phyloP scores from a whole-genome alignment of 1,284 basidiomycete genomes.

The Puccinia novopanici region DNA sequence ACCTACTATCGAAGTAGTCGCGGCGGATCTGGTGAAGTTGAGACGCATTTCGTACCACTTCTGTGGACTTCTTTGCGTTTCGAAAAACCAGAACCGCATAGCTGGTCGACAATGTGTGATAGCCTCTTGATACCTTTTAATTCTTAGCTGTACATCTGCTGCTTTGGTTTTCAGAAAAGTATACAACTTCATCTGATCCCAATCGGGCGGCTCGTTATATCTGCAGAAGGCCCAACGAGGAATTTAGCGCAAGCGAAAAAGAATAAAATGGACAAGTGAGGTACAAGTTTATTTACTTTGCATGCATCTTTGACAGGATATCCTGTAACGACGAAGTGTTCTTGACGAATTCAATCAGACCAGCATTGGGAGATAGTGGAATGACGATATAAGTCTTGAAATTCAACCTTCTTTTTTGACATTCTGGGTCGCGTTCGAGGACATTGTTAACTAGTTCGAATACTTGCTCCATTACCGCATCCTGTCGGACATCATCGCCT shows the following conservation, averaged over 20 bases:
- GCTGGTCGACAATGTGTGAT: slow-evolving; percentile 74
- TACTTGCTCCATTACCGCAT: slow-evolving; percentile 98
- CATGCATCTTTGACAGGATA: slow-evolving; percentile 70
- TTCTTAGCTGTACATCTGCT: slow-evolving; percentile 52
- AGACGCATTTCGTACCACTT: slow-evolving; percentile 92
- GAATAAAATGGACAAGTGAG: neutral
- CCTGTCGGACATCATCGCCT: slow-evolving; percentile 84
- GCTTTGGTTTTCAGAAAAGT: slow-evolving; percentile 55
- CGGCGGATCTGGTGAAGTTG: slow-evolving; percentile 85
- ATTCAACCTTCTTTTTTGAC: slow-evolving; percentile 70
- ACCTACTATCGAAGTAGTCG: slow-evolving; percentile 90
- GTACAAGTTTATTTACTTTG: slow-evolving; percentile 62
- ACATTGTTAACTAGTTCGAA: slow-evolving; percentile 86
- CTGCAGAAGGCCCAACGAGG: slow-evolving; percentile 17
- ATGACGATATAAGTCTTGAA: slow-evolving; percentile 87
- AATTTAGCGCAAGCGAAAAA: neutral
- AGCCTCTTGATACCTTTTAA: slow-evolving; percentile 64
- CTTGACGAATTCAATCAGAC: slow-evolving; percentile 86
- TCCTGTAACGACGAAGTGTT: slow-evolving; percentile 71
- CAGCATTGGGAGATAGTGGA: slow-evolving; percentile 77
- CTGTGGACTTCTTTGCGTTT: slow-evolving; percentile 80
- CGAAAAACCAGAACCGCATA: slow-evolving; percentile 91
- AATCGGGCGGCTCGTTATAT: slow-evolving; percentile 47
- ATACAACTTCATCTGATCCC: slow-evolving; percentile 32
- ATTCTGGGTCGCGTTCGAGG: slow-evolving; percentile 72